A percentile compares a stretch with the other conserved stretches of the same genome.
These are phyloP conservation scores for Backusella macrospora DNA, from an alignment of 192 early-diverging fungal genomes.

Conservation along the genomic window DNA sequence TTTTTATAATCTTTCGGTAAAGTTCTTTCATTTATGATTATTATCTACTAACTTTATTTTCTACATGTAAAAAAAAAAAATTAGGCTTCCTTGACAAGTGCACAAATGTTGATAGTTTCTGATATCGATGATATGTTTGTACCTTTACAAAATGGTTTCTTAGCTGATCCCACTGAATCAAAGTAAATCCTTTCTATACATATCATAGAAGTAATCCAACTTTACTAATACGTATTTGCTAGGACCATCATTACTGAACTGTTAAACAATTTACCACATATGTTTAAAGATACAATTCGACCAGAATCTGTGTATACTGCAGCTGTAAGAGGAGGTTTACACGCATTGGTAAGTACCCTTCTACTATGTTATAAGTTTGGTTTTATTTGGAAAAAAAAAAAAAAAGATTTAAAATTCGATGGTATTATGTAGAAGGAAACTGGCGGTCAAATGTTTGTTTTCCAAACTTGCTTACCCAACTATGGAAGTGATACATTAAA, in stretches of 20 bases:
- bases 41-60: not conserved
- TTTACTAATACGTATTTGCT: slow-evolving; percentile 1
- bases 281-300: slow-evolving; percentile 82
- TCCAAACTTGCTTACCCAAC: slow-evolving; percentile 87
- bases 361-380: not conserved
- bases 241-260: slow-evolving; percentile 81
- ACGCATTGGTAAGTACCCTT: slow-evolving; percentile 66
- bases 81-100: slow-evolving; percentile 80
- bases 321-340: slow-evolving; percentile 75
- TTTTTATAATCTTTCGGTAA: slow-evolving; percentile 91
- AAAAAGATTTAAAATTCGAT: slow-evolving; percentile 3
- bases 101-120: slow-evolving; percentile 95
- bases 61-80: not conserved
- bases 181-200: slow-evolving; percentile 42
- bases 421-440: slow-evolving; percentile 51
- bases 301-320: slow-evolving; percentile 85
- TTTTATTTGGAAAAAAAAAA: not conserved
- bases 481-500: slow-evolving; percentile 88
- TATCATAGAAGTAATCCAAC: not conserved
- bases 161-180: slow-evolving; percentile 87
- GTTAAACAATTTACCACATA: slow-evolving; percentile 77
- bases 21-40: slow-evolving; percentile 1
- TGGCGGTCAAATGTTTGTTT: slow-evolving; percentile 88
- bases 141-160: slow-evolving; percentile 89
- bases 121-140: slow-evolving; percentile 95